phyloP scores from a whole-genome alignment of 208 protist genomes.

The Novymonas esmeraldas region DNA sequence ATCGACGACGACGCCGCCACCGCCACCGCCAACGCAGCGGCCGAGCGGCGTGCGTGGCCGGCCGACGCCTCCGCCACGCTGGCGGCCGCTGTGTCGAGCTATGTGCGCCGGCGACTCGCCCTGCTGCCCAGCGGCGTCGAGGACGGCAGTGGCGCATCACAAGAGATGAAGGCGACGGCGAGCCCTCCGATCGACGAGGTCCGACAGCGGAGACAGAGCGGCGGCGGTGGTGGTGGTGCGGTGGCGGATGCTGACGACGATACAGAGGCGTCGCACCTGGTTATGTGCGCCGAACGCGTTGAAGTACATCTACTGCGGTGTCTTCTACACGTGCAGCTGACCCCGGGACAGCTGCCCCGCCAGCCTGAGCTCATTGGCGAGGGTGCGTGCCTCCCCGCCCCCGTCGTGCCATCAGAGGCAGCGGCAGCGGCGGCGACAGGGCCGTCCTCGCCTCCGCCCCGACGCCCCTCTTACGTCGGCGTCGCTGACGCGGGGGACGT shows the following conservation, averaged over 20 bases:
- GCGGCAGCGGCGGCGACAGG: background rate
- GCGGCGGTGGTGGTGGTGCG: too few species aligned
- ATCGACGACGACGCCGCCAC: too few species aligned
- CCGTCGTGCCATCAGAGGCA: background rate
- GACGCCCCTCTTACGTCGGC: background rate
- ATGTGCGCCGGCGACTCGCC: slow-evolving; percentile 2
- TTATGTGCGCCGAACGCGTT: background rate
- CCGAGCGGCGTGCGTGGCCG: background rate
- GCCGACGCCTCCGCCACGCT: slow-evolving; percentile 4
- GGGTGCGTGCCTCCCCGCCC: background rate
- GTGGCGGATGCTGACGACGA: background rate
- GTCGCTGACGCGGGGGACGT: too few species aligned
- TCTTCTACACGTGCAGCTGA: slow-evolving; percentile 22
- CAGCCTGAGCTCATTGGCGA: slow-evolving; percentile 24
- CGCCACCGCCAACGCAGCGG: background rate
- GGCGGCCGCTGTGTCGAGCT: background rate
- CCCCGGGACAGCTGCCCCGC: slow-evolving; percentile 5
- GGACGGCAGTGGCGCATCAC: background rate
- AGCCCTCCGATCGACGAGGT: too few species aligned
- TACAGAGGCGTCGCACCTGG: background rate
- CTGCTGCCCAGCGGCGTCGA: background rate
- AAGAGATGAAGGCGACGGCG: background rate
- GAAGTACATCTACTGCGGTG: slow-evolving; percentile 25
- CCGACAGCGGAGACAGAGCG: too few species aligned
- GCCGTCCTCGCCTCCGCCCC: background rate